Evolutionary conservation across 345 rosid species (phyloP).

Genomic region (Corymbia maculata): DNA sequence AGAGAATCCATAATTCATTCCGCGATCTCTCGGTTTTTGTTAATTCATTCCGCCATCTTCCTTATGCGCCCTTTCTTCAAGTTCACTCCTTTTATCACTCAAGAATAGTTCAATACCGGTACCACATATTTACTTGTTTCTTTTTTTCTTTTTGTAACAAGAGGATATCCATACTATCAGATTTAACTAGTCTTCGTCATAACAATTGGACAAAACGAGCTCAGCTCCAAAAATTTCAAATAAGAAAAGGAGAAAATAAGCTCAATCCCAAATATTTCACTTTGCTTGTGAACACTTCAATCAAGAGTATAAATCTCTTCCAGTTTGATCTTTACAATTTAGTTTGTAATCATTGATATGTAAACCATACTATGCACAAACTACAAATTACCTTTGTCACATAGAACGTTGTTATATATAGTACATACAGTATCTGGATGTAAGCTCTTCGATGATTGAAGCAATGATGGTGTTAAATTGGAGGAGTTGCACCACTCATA

Average conservation of each 20-base stretch:
- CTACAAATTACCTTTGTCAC: background rate
- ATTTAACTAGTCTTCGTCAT: background rate
- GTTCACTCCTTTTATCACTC: background rate
- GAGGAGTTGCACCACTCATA: background rate
- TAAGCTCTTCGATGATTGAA: background rate
- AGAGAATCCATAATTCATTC: background rate
- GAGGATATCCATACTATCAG: background rate
- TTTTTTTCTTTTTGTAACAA: background rate
- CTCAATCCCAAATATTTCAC: background rate
- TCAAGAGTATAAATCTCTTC: background rate
- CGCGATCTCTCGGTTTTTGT: background rate
- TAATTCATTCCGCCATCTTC: background rate
- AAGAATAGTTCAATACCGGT: background rate
- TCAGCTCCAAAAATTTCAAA: background rate
- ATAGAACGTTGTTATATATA: too few relatives aligned
- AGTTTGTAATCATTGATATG: background rate
- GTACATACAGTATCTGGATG: too few relatives aligned
- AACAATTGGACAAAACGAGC: background rate
- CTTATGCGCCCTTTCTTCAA: background rate
- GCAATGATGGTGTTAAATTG: background rate
- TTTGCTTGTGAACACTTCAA: rapidly evolving
- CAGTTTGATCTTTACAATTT: background rate
- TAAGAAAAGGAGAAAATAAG: background rate
- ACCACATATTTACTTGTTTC: background rate
- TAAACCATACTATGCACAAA: background rate